phyloP scores from a whole-genome alignment of 2,329 filamentous ascomycete species.

The Pestalotiopsis sp. region DNA sequence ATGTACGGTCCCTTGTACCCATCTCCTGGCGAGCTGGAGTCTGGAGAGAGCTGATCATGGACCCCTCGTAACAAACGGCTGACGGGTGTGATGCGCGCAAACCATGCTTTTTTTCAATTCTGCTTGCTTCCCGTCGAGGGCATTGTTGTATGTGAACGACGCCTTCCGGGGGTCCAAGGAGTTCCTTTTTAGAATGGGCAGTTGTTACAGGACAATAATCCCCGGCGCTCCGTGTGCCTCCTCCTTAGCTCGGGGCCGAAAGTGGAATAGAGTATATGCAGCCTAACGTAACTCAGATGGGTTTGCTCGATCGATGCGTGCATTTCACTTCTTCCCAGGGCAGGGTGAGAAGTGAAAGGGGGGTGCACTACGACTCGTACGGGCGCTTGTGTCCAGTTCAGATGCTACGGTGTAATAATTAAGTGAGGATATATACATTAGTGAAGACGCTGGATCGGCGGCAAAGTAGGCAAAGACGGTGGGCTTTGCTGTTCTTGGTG shows the following conservation, averaged over 20 bases:
- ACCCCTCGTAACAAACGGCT: background rate
- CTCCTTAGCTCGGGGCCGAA: background rate
- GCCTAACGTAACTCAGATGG: background rate
- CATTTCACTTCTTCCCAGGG: background rate
- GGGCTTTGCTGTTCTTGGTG: background rate
- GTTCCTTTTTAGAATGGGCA: background rate
- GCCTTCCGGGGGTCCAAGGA: background rate
- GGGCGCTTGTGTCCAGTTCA: background rate
- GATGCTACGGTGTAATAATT: background rate
- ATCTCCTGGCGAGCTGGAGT: background rate
- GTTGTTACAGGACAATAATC: background rate
- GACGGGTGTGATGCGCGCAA: background rate
- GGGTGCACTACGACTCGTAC: constrained; percentile 5
- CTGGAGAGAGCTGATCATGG: background rate
- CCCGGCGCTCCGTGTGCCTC: background rate
- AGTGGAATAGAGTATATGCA: constrained; percentile 4
- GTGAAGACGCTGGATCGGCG: background rate
- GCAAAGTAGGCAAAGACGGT: background rate
- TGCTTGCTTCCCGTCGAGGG: background rate
- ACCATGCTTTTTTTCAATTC: background rate
- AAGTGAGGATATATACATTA: background rate
- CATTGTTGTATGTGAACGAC: background rate
- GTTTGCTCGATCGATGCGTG: constrained; percentile 4
- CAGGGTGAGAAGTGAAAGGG: background rate
- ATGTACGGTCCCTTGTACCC: background rate